A percentile compares a stretch with the other conserved stretches of the same genome.
These are phyloP conservation scores for Phaeomoniella chlamydospora DNA, from an alignment of 2,329 filamentous ascomycete species.

Conservation along the genomic window DNA sequence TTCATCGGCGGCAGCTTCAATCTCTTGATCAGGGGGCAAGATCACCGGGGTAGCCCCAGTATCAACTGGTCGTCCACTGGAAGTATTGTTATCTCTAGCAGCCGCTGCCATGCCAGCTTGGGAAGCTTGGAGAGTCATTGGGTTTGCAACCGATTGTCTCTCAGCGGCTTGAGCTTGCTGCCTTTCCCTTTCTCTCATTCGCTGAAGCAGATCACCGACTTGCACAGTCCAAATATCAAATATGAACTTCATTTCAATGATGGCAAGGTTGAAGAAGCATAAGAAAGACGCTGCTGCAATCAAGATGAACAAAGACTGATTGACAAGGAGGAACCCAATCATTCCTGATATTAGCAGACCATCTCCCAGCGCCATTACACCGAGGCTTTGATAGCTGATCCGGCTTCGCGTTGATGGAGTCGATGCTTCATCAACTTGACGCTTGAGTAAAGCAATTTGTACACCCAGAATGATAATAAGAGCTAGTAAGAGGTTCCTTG, in stretches of 20 bases:
- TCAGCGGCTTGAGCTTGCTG: conserved; percentile 4
- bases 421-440: conserved; percentile 49
- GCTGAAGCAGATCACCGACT: conserved; percentile 28
- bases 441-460: conserved; percentile 42
- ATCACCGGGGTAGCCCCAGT: conserved; percentile 41
- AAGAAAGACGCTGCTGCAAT: conserved; percentile 43
- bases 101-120: conserved; percentile 25
- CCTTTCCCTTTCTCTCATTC: conserved; percentile 22
- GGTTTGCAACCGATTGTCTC: conserved; percentile 1
- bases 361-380: conserved; percentile 46
- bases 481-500: conserved; percentile 32
- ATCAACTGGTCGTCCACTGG: conserved; percentile 25
- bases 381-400: conserved; percentile 50
- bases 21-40: conserved; percentile 44
- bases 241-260: conserved; percentile 50
- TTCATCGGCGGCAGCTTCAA: conserved; percentile 21
- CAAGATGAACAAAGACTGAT: conserved; percentile 39
- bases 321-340: conserved; percentile 39
- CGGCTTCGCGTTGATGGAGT: conserved; percentile 50
- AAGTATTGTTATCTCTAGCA: too few relatives aligned
- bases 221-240: conserved; percentile 55
- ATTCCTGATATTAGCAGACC: conserved; percentile 41
- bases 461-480: conserved; percentile 37
- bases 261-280: conserved; percentile 44
- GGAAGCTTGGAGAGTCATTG: conserved; percentile 8